A percentile compares a stretch with the other conserved stretches of the same genome.
These are phyloP conservation scores for Phlyctochytrium planicorne DNA, from an alignment of 192 early-diverging fungal genomes.

Conservation along the genomic window DNA sequence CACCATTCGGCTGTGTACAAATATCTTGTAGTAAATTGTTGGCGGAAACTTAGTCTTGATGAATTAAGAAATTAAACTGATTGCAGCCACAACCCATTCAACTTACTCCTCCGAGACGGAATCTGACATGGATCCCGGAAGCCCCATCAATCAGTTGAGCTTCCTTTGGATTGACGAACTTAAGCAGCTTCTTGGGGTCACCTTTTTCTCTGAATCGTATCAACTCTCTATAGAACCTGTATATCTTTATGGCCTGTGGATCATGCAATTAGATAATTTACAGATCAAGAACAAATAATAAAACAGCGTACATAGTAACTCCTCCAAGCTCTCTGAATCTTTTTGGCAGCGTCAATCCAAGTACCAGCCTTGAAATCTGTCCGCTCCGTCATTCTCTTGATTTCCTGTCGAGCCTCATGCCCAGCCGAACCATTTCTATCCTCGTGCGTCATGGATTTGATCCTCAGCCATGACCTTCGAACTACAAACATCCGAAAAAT, in stretches of 20 bases:
- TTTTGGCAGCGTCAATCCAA: slow-evolving; percentile 42
- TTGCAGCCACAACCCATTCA: no score
- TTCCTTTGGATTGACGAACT: slow-evolving; percentile 62
- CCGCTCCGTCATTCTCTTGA: slow-evolving; percentile 33
- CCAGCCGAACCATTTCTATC: slow-evolving; percentile 16
- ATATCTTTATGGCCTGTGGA: slow-evolving; percentile 47
- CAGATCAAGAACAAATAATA: not conserved
- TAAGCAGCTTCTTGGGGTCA: slow-evolving; percentile 48
- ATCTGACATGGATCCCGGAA: slow-evolving; percentile 50
- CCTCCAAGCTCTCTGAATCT: slow-evolving; percentile 51
- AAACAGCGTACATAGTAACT: slow-evolving; percentile 53
- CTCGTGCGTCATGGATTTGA: slow-evolving; percentile 31
- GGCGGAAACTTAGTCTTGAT: slow-evolving; percentile 53
- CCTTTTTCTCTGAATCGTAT: slow-evolving; percentile 54
- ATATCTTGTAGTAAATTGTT: slow-evolving; percentile 63
- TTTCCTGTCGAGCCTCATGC: slow-evolving; percentile 32
- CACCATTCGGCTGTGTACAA: slow-evolving; percentile 48
- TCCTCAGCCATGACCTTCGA: slow-evolving; percentile 28
- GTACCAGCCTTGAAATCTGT: slow-evolving; percentile 20
- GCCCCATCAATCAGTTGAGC: slow-evolving; percentile 49
- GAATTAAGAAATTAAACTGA: slow-evolving; percentile 4
- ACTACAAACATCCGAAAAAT: slow-evolving; percentile 43
- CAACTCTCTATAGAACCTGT: slow-evolving; percentile 52
- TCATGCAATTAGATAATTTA: not conserved
- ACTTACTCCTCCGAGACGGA: slow-evolving; percentile 58